These are phyloP conservation scores for Sporothrix mexicana DNA, from an alignment of 2,329 filamentous ascomycete species.

Conservation along the genomic window DNA sequence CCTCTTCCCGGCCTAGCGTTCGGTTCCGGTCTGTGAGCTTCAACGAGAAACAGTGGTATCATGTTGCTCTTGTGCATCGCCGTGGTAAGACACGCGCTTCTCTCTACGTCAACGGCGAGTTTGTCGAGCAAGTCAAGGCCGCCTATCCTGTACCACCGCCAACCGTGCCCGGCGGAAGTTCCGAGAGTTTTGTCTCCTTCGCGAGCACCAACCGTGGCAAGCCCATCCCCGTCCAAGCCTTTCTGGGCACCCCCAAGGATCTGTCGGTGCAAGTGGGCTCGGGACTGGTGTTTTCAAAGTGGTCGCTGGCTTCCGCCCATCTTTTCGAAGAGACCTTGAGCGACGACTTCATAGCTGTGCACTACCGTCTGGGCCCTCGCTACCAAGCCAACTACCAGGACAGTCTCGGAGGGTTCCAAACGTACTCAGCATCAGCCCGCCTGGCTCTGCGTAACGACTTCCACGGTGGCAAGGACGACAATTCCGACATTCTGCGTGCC, in stretches of 20 bases:
- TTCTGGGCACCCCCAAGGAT: constrained; percentile 89
- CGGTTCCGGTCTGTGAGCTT: constrained; percentile 88
- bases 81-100: constrained; percentile 80
- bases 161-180: constrained; percentile 61
- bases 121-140: constrained; percentile 88
- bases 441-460: constrained; percentile 91
- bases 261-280: constrained; percentile 77
- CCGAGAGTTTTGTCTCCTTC: constrained; percentile 73
- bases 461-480: constrained; percentile 86
- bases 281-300: constrained; percentile 75
- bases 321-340: constrained; percentile 86
- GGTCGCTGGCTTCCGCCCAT: constrained; percentile 89
- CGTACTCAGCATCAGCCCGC: constrained; percentile 89
- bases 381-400: constrained; percentile 98
- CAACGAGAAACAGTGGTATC: constrained; percentile 82
- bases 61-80: constrained; percentile 86
- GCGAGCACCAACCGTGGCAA: constrained; percentile 58
- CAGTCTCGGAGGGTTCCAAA: constrained; percentile 92
- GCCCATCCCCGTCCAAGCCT: constrained; percentile 80
- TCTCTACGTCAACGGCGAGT: constrained; percentile 91
- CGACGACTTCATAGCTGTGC: constrained; percentile 89
- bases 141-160: constrained; percentile 82
- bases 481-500: constrained; percentile 87
- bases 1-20: constrained; percentile 83
- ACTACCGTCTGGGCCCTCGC: constrained; percentile 84